Base-by-base conservation (phyloP, 495 filamentous ascomycete species). In the Hyaloscypha hepaticicola region DNA sequence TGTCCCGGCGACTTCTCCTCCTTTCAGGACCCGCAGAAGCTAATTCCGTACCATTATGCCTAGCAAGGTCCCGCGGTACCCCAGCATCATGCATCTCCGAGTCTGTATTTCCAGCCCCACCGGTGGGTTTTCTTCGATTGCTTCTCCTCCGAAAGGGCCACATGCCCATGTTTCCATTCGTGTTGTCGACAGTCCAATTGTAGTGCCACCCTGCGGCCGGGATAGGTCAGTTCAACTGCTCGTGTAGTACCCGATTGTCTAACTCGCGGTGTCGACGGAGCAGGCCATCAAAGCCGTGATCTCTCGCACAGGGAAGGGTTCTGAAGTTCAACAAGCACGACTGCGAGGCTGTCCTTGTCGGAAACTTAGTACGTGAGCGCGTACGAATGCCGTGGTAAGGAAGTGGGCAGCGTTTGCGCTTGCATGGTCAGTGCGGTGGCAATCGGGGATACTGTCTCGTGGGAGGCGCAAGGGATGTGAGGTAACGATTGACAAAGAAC, bases 91-190 rank as follows among this genome's bases (percentile, higher is more conserved):
- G 61, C 74, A 77, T 68, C 72, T 68, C 66, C 66, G 71, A 62
- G 55, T 33, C 55, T 61, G 73, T 59, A 64, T 76, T 70, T 3
- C 73, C 65, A 31, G 77, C 76, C 64, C 72, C 77, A 45, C 74
- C 72, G 31, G 73, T 71, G 45, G 75, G 69, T 66, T 76, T 77
- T 68, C 76, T 79, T 69, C 79, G 76, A 63, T 77, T 77, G 78
- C 80, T 86, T 74, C 81, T 89, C 62, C 88, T 87, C 75, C 88
- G 82, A 75, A 91, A 93, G 34, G 87, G 90, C 90, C 90, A 93
- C 78, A 91, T 78, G 72, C 85, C 84, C 88, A 91, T 91, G 66
- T 73, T 80, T 79, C 72, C 67, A 61, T 72, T 73, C 67, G 55
- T 58, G 29, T 31, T 22, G 58, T 63, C 26, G 25, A 27, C 55